Percentiles rank a stretch among this genome's conserved stretches.
phyloP scores from a whole-genome alignment of 108 stramenopile species.

The Skeletonema potamos region DNA sequence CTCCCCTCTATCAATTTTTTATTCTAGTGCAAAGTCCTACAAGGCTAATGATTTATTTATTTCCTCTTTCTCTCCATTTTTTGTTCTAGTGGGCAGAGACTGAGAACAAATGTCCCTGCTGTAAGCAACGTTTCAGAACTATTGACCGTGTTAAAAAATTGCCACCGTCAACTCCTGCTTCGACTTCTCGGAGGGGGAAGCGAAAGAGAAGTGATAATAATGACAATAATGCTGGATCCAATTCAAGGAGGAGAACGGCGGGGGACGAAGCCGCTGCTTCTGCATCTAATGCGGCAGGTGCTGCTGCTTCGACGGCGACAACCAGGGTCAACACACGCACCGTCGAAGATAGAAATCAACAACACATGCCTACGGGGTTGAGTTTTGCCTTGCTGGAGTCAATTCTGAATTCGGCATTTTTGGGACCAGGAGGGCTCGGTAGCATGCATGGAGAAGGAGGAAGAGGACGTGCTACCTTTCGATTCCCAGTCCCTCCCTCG shows the following conservation, averaged over 20 bases:
- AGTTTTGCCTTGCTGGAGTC: slow-evolving; percentile 24
- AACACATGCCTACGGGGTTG: not conserved
- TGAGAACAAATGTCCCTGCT: slow-evolving; percentile 44
- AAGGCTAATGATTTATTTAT: not conserved
- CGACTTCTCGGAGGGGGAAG: not conserved
- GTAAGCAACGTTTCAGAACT: slow-evolving; percentile 30
- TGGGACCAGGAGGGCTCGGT: not conserved
- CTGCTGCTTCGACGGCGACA: not conserved
- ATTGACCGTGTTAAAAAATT: slow-evolving; percentile 34
- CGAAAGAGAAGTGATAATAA: slow-evolving; percentile 8
- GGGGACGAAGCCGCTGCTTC: not conserved
- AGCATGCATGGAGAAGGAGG: not conserved
- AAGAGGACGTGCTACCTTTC: not conserved
- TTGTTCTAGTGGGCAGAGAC: slow-evolving; percentile 32
- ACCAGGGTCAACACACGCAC: slow-evolving; percentile 37
- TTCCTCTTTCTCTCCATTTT: not conserved
- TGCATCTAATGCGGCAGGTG: not conserved
- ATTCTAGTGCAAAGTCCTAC: no score
- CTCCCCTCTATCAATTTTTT: no score
- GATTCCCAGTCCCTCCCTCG: not conserved
- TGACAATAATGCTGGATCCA: not conserved
- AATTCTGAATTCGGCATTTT: slow-evolving; percentile 6
- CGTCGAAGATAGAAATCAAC: slow-evolving; percentile 47
- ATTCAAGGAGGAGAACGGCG: not conserved
- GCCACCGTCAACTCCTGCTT: not conserved